Base-by-base conservation (phyloP, 2,329 filamentous ascomycete species). In the Epichloe scottii region DNA sequence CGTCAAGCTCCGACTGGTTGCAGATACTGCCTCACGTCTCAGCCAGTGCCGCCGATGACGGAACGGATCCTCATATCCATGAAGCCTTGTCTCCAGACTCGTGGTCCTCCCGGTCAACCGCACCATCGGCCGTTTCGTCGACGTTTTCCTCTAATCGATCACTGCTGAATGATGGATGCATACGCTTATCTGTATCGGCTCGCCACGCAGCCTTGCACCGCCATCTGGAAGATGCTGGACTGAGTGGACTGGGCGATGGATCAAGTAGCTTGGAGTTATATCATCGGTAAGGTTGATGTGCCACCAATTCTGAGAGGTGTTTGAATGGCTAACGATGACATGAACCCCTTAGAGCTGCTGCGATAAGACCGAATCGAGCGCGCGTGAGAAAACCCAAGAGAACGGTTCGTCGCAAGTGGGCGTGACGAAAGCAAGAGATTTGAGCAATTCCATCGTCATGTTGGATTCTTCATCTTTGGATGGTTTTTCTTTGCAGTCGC, bases 151-250 rank as follows among this genome's bases (percentile, higher is more conserved):
- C 50, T n/a, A n/a, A 35, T 3, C 30, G 8, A n/a, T 34, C 46
- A 5, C 15, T 39, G 12, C 19, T 38, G 4, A 43, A 55, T 23
- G 26, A 48, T 12, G 17, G 35, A 1, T 5, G 35, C 5, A 33
- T 26, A 6, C 11, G n/a, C 26, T 26, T 26, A 0, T 34, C 47
- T 7, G 12, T 46, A 5, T 45, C 51, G n/a, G 4, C 23, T 33
- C 44, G 54, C 19, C 49, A 53, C 30, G 26, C 39, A 17, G 11
- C 33, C 17, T 30, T 55, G 7, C 43, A 52, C 40, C 51, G 19
- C 19, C 44, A 52, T 15, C 46, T 55, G 40, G 35, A 51, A 21
- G 42, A 50, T 12, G 52, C 51, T 6, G 54, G 54, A 14, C 15
- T 55, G n/a, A 42, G 46, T 11, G 54, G 54, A 1, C 46, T 55